Evolutionary conservation across 768 basidiomycete species (phyloP), one percentile per base, ranked within the genome.

Genomic region (Coprinopsis marcescibilis): DNA sequence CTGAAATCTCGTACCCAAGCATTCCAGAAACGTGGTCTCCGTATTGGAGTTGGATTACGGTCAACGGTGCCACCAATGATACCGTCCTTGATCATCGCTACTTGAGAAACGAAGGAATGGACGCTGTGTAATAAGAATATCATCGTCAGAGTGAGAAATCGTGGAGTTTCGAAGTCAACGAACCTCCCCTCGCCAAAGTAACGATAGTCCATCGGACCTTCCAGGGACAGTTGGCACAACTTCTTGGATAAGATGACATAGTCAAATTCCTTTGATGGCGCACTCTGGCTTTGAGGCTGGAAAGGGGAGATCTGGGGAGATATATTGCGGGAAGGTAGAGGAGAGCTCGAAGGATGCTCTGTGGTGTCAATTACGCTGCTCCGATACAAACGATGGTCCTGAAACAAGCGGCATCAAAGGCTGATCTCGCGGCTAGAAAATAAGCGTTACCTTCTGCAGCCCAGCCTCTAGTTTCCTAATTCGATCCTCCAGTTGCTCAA

Each of bases 181-280:
- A 29, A 66, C 65, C 64, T 66, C 10, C 69, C 66, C 33, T 62
- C 62, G 11, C 73, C 72, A 56, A 70, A 73, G 50, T 72, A 75
- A 19, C 63, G n/a, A n/a, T n/a, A n/a, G n/a, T n/a, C n/a, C n/a
- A n/a, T n/a, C n/a, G n/a, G n/a, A n/a, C n/a, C n/a, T n/a, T n/a
- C n/a, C n/a, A 71, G 35, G 14, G 59, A 57, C 20, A 73, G 54
- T 10, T 52, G 52, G 19, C 58, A 53, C 15, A 71, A 52, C 12
- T 67, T 60, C 45, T 66, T 62, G 5, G 64, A 46, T 6, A 67
- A 57, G 50, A 61, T 59, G 6, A 68, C 52, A 36, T 49, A 32
- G 5, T 30, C 40, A 5, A 25, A 13, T 19, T 67, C 66, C 55
- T 6, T 57, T 51, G 8, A 6, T 24, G 5, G n/a, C n/a, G n/a